Base-by-base conservation (phyloP, 805 yeast genomes). In the Schwanniomyces pseudopolymorphus region DNA sequence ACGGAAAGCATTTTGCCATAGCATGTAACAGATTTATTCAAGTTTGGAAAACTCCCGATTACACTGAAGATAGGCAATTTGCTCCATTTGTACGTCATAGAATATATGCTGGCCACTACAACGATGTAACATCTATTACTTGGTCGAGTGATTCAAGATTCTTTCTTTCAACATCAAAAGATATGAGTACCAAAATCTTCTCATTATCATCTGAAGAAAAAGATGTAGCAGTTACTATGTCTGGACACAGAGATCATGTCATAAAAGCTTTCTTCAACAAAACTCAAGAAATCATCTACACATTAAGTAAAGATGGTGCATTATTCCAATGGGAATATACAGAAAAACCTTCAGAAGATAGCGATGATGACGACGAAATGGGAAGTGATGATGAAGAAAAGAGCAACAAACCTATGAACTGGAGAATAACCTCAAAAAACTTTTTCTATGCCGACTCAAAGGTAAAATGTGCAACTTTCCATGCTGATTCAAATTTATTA, bases 111-210 rank as follows among this genome's bases (percentile, higher is more conserved):
- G 99, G 99, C 28, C 99, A 94, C 70, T 90, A 83, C 62, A 84
- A 83, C 42, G 95, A 89, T 56, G 81, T 94, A 20, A 75, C 80
- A 1, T 81, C 90, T 2, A 64, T 94, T 9, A 76, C 88, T 2
- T 94, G 98, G 98, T 89, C 97, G 1, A 76, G 75, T 24, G 99
- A 94, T 66, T 87, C 96, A 4, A 78, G 96, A 55, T 94, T 90
- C 61, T 78, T 94, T 56, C 72, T 94, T 36, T 81, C 96, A 2
- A 78, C 96, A 1, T 86, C 96, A 19, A 88, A 89, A 60, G 99
- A 94, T 69, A 76, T 94, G 77, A 87, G 97, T 0, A 83, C 96
- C 1, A 80, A 91, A 54, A 78, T 94, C 6, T 92, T 84, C 68
- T 89, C 97, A 1, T 70, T 94, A 33, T 72, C 81, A 39, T 71